phyloP scores from a whole-genome alignment of 208 protist genomes.

The Kentomonas sorsogonicus region DNA sequence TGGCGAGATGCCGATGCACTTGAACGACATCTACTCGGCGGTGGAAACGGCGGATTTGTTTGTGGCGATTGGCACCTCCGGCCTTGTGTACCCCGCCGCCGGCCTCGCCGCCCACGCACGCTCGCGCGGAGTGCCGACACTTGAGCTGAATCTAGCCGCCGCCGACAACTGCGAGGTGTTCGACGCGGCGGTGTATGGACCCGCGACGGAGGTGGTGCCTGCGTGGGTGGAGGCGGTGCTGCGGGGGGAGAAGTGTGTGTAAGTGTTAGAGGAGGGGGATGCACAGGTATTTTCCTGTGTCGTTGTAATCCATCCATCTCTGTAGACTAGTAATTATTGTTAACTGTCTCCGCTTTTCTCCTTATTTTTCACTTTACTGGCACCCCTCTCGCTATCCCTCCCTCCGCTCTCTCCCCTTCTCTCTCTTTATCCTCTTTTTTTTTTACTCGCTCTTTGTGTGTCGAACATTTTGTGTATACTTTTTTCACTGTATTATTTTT shows the following conservation, averaged over 20 bases:
- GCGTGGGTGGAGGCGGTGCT: constrained; percentile 52
- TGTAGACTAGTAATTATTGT: neutral
- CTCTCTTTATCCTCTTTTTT: neutral
- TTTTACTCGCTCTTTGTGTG: neutral
- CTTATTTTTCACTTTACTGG: neutral
- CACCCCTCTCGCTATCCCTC: neutral
- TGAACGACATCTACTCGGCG: constrained; percentile 41
- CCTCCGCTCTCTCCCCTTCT: neutral
- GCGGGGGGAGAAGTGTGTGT: too few species aligned
- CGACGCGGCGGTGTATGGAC: constrained; percentile 38
- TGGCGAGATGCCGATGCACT: constrained; percentile 63
- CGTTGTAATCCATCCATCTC: neutral
- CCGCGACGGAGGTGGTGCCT: constrained; percentile 45
- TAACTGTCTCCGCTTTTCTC: neutral
- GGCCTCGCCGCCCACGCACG: constrained; percentile 37
- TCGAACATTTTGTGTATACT: neutral
- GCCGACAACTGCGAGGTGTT: constrained; percentile 38
- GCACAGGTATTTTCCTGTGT: too few species aligned
- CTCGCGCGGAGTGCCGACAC: constrained; percentile 28
- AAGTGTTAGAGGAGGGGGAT: too few species aligned
- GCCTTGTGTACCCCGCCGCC: constrained; percentile 71
- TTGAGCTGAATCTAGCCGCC: constrained; percentile 60
- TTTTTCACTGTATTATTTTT: constrained; percentile 1
- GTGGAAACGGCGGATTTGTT: constrained; percentile 52
- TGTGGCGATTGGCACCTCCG: constrained; percentile 66